Evolutionary conservation across 495 filamentous ascomycete species (phyloP), one percentile per base, ranked within the genome.

Genomic region (Penicillium canariense): DNA sequence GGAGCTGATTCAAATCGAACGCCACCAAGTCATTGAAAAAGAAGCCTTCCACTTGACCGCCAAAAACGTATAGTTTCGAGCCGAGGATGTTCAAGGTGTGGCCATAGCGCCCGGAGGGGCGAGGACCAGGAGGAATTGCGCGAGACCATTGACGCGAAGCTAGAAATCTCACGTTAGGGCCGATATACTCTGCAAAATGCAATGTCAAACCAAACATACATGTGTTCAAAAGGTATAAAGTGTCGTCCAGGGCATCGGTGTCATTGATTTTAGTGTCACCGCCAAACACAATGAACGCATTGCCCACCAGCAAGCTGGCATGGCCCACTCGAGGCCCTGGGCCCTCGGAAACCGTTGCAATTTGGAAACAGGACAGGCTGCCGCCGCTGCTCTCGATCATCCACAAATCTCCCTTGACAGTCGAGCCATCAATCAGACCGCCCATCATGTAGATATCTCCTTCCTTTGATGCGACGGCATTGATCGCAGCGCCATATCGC

Each of bases 1-100:
- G 92, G 9, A 99, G 75, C 43, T 91, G 88, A 61, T 97, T 97
- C 52, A 99, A 74, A 67, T 99, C 95, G 61, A 99, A 99, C 6
- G 94, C 92, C 27, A 93, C 81, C n/a, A 99, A 71, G 64, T 99
- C 95, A 57, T 99, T 97, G 82, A 97, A 97, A 62, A 97, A 99
- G 67, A 86, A 90, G 1, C 90, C 91, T 71, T 97, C 95, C 0
- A 97, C 94, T 65, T 99, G 95, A 39, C 95, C 95, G 55, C 95
- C 95, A 66, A 99, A 99, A 6, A 97, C 85, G 69, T 91, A 99
- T 27, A 99, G 88, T 64, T 91, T 96, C 22, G 95, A 97, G 11
- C 94, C 92, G 7, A 99, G 70, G 49, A 97, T 97, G 60, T 97
- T 97, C 46, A 99, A 67, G 0, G 95, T 95, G 68, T 99, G 95